phyloP scores from a whole-genome alignment of 2,329 filamentous ascomycete species.

The Cyclaneusma minus region DNA sequence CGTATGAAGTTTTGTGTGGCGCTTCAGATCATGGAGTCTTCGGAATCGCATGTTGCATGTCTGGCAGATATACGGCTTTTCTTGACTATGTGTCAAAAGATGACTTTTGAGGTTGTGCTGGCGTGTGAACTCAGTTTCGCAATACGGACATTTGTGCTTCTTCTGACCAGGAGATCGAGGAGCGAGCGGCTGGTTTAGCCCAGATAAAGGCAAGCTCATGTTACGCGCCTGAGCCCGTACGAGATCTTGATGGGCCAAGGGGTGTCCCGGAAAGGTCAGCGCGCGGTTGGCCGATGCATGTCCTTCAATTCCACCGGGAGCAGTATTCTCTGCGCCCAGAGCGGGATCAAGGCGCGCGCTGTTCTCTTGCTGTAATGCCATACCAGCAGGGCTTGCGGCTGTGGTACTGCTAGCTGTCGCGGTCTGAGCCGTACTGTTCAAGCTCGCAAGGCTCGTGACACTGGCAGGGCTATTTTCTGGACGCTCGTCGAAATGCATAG shows the following conservation, averaged over 20 bases:
- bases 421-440: constrained; percentile 16
- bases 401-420: constrained; percentile 17
- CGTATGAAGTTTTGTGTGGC: constrained; percentile 91
- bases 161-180: constrained; percentile 63
- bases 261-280: constrained; percentile 17
- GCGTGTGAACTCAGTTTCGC: constrained; percentile 88
- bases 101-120: constrained; percentile 98
- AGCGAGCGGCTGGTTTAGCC: constrained; percentile 26
- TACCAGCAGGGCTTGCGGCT: constrained; percentile 14
- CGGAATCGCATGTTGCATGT: constrained; percentile 90
- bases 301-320: too few relatives aligned
- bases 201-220: constrained; percentile 41
- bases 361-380: too few relatives aligned
- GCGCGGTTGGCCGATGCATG: constrained; percentile 13
- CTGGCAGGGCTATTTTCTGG: constrained; percentile 17
- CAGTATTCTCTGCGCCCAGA: too few relatives aligned
- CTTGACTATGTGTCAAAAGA: constrained; percentile 91
- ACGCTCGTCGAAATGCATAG: constrained; percentile 15
- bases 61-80: constrained; percentile 90
- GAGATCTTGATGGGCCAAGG: constrained; percentile 12
- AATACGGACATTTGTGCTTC: constrained; percentile 94
- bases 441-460: constrained; percentile 16
- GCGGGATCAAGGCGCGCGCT: too few relatives aligned
- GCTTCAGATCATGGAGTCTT: constrained; percentile 84
- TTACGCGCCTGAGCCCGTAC: constrained; percentile 24